Conservation (phyloP, 345 rosid species). For the Carallia brachiata region DNA sequence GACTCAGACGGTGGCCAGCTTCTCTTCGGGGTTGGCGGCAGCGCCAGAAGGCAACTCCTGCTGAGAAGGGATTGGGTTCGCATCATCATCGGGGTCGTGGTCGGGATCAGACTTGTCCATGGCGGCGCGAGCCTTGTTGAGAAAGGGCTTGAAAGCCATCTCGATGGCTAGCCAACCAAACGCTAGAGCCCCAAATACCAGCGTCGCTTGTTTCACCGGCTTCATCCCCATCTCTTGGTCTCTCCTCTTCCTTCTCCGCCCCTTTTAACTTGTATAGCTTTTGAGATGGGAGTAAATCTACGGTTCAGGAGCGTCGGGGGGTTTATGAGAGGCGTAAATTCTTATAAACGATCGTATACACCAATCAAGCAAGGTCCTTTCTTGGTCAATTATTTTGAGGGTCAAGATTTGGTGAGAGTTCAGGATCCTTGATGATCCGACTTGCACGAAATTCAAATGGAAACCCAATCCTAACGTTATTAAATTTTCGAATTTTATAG, state of each 20-base stretch:
- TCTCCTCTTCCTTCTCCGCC: not conserved
- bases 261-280: not conserved
- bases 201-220: slow-evolving; percentile 50
- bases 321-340: too few species aligned
- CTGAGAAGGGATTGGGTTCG: not conserved
- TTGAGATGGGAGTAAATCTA: not conserved
- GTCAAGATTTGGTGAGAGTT: slow-evolving; percentile 1
- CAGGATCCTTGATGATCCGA: not conserved
- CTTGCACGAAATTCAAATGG: not conserved
- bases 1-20: slow-evolving; percentile 2
- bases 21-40: not conserved
- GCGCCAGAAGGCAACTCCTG: not conserved
- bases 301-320: too few species aligned
- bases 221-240: slow-evolving; percentile 13
- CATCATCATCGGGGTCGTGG: slow-evolving; percentile 53
- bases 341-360: too few species aligned
- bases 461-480: too few species aligned
- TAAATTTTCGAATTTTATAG: not conserved
- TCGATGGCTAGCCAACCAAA: slow-evolving; percentile 81
- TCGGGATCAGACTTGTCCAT: slow-evolving; percentile 67
- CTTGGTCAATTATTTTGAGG: not conserved
- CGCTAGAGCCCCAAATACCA: slow-evolving; percentile 69
- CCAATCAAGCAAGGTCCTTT: not conserved
- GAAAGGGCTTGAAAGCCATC: slow-evolving; percentile 72
- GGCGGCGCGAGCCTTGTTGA: slow-evolving; percentile 57